Base-by-base conservation (phyloP, 1,139 yeast genomes). In the Kodamaea anthophila region DNA sequence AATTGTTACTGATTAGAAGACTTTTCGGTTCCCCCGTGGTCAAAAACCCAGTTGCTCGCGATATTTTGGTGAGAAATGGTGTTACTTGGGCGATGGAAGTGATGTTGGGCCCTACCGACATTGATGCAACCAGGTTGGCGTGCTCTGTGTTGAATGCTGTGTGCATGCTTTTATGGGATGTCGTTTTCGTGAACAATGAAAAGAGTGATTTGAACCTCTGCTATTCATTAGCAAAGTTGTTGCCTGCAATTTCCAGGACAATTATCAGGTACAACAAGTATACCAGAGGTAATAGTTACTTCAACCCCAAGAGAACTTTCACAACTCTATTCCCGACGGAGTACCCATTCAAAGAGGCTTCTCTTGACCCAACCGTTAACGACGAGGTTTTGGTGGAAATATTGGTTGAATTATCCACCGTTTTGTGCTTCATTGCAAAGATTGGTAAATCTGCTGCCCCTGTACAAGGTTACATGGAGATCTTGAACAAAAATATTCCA, bases 341-440 rank as follows among this genome's bases (percentile, higher is more conserved):
- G 10, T 74, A 70, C 46, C 94, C 95, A 12, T 79, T 81, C 47
- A 59, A 58, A 32, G 78, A 77, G 24, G 50, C 68, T 24, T 77
- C 91, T 1, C 70, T 83, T 43, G 95, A 85, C 48, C 79, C 94
- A 0, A 65, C 78, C 30, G 84, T 84, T 14, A 74, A 75, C 40
- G 85, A 80, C 41, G 84, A 78, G 41, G 64, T 69, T 2, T 63
- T 82, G 39, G 86, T 80, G 24, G 96, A 86, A 50, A 62, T 83
- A 3, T 58, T 86, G 36, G 63, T 82, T 31, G 96, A 86, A 49
- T 49, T 84, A 32, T 65, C 81, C 12, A 66, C 79, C 5, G 58
- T 79, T 13, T 75, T 80, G 36, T 60, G 75, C 22, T 74, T 66
- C 44, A 56, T 79, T 31, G 66, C 79, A n/a, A 66, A 63, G 40